Conservation (phyloP, 352 stramenopile genomes). For the Phytophthora hybrid region DNA sequence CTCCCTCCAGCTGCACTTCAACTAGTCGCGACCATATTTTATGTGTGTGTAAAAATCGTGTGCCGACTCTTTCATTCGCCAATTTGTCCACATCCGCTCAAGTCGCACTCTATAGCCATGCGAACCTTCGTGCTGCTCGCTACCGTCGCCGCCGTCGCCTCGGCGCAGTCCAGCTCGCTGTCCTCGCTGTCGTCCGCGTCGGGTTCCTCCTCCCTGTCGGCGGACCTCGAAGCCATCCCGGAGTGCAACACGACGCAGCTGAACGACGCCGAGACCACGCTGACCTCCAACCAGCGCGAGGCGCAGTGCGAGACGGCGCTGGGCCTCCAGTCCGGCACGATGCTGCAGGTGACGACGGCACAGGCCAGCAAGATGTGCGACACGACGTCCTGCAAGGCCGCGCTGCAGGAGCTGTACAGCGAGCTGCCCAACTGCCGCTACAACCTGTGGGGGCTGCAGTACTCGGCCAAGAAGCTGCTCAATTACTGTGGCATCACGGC, state of each 20-base stretch:
- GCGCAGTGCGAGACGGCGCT: conserved; percentile 55
- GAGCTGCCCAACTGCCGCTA: conserved; percentile 69
- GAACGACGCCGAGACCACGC: conserved; percentile 39
- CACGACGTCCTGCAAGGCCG: conserved; percentile 51
- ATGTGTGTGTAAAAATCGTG: conserved; percentile 12
- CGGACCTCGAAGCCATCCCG: conserved; percentile 48
- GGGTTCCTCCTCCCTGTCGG: conserved; percentile 33
- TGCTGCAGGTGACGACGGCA: conserved; percentile 54
- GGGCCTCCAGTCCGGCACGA: conserved; percentile 33
- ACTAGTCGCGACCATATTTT: conserved; percentile 1
- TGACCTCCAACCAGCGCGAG: conserved; percentile 66
- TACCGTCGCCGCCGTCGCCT: conserved; percentile 17
- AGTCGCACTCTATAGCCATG: conserved; percentile 16
- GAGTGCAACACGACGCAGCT: conserved; percentile 57
- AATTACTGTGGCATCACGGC: conserved; percentile 61
- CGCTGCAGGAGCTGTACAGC: conserved; percentile 71
- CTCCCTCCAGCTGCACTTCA: background rate
- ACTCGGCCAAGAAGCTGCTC: conserved; percentile 50
- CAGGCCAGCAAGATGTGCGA: conserved; percentile 56
- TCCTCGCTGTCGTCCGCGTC: conserved; percentile 30
- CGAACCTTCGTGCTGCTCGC: conserved; percentile 37
- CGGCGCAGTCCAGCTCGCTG: conserved; percentile 29
- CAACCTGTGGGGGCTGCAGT: conserved; percentile 58
- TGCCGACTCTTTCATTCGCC: conserved; percentile 8
- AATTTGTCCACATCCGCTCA: conserved; percentile 19